Evolutionary conservation across 306 rosid species (phyloP).

Genomic region (Rosa persica): DNA sequence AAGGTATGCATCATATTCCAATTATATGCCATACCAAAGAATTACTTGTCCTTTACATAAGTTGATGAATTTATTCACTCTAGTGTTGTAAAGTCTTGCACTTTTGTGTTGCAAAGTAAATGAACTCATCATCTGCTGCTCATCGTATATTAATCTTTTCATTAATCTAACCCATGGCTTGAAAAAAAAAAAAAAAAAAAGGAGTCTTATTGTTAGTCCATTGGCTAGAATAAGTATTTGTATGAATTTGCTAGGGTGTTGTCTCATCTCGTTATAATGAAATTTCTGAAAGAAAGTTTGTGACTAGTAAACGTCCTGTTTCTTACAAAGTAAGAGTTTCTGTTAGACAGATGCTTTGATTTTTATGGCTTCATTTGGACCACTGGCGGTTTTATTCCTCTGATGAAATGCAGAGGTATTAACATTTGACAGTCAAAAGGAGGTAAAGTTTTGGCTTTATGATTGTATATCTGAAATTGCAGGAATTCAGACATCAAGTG

Average conservation of each 20-base stretch:
- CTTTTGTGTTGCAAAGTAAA: neutral
- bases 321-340: neutral
- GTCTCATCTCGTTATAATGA: neutral
- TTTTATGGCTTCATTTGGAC: neutral
- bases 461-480: constrained; percentile 23
- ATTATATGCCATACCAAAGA: neutral
- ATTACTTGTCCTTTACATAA: neutral
- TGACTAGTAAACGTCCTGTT: neutral
- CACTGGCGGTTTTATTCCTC: constrained; percentile 10
- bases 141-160: neutral
- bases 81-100: neutral
- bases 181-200: neutral
- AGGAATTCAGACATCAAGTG: constrained; percentile 88
- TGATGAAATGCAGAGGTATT: constrained; percentile 4
- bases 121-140: neutral
- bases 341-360: neutral
- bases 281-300: neutral
- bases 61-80: neutral
- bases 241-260: neutral
- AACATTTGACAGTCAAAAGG: neutral
- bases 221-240: neutral
- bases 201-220: neutral
- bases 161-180: neutral
- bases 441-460: neutral
- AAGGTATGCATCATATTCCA: constrained; percentile 48